These are phyloP conservation scores for Eimeria sp. DNA, from an alignment of 169 alveolate genomes.

Conservation along the genomic window DNA sequence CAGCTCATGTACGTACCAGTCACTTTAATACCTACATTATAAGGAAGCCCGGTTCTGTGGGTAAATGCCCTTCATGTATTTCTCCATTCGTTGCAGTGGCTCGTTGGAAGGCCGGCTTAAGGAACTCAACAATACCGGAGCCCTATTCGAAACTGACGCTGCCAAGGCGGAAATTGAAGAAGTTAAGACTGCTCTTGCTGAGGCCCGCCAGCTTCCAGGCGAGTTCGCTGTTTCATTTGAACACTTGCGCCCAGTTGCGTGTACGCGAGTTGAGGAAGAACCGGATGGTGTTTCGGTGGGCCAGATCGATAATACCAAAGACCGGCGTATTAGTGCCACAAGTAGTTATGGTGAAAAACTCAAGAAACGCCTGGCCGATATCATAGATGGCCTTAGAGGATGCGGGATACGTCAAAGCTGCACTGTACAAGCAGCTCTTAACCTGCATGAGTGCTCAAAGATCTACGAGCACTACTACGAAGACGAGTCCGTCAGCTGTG, in stretches of 20 bases:
- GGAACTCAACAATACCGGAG: conserved; percentile 28
- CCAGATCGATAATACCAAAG: background rate
- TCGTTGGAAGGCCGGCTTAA: conserved; percentile 38
- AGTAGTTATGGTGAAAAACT: background rate
- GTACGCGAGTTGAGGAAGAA: background rate
- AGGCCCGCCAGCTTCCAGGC: conserved; percentile 35
- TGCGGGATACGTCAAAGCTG: conserved; percentile 39
- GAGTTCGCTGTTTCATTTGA: conserved; percentile 36
- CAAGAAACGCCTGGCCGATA: background rate
- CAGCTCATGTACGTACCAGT: conserved; percentile 39
- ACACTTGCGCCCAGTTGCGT: conserved; percentile 42
- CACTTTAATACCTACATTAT: background rate
- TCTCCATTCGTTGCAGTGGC: background rate
- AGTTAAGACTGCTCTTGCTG: conserved; percentile 36
- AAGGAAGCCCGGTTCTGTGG: background rate
- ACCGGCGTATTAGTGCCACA: background rate
- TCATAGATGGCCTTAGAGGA: conserved; percentile 19
- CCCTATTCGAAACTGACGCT: conserved; percentile 58
- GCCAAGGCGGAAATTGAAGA: conserved; percentile 37
- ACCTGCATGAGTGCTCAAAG: conserved; percentile 16
- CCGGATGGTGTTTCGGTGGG: background rate
- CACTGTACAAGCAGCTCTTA: background rate
- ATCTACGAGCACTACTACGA: conserved; percentile 30
- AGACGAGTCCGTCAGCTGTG: background rate
- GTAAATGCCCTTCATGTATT: background rate